Evolutionary conservation across 2,329 filamentous ascomycete genomes (phyloP), one percentile per base, ranked within the genome.

Genomic region (Mariannaea sp.): DNA sequence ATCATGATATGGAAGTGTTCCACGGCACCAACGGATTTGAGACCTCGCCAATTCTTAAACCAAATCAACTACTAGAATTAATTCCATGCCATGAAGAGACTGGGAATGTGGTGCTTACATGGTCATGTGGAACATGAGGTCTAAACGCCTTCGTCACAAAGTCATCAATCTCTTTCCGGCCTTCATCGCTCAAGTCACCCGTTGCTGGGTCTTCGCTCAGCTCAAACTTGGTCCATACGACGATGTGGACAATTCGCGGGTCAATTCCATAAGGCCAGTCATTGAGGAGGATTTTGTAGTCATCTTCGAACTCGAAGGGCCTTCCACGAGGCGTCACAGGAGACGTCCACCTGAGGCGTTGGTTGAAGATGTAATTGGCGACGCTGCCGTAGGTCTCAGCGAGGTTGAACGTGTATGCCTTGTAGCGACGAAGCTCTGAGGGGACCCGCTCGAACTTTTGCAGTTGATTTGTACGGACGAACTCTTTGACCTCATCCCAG

Each of bases 1-100:
- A 97, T 77, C 91, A 97, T 92, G 67, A 97, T 87, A 71, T 97
- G 93, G 68, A 97, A 94, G 70, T 97, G 93, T 77, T 97, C 92
- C 9, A 97, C 84, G 1, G 89, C 85, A 64, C 91, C 84, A 22
- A 97, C 84, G 19, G 88, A 94, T 76, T 96, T 96, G 61, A 97
- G 75, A 13, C 81, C 83, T 48, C 79, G 82, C 91, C 92, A 96
- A 67, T 97, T 97, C 76, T 89, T 75, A 49, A 89, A 83, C 69
- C 68, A 71, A 48, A 71, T 59, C 17, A 76, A 66, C 70, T 75
- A 32, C n/a, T 17, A 17, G 16, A 12, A 30, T 61, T 22, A 56
- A 57, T 41, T 20, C n/a, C 19, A 8, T 16, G 13, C 4, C 19
- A 16, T 10, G 14, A n/a, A 39, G 30, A 16, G 10, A 17, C 13